Evolutionary conservation across 495 filamentous ascomycete species (phyloP).

Genomic region (Lasiosphaeria miniovina): DNA sequence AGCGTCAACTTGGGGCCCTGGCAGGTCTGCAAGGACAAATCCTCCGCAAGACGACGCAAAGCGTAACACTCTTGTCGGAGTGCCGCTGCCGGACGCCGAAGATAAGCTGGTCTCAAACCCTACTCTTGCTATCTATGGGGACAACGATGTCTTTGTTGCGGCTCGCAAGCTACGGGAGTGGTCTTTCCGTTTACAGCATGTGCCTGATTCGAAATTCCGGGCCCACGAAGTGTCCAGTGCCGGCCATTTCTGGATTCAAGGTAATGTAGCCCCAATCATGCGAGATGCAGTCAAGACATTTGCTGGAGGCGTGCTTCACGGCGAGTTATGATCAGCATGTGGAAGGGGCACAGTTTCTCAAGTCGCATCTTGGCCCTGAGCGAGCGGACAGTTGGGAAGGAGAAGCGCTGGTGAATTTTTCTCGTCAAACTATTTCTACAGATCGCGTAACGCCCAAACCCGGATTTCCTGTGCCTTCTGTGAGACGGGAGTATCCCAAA

Average conservation of each 20-base stretch:
- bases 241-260: conserved; percentile 82
- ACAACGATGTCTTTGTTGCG: conserved; percentile 73
- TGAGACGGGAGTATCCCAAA: conserved; percentile 3
- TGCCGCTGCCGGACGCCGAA: conserved; percentile 30
- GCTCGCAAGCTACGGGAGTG: conserved; percentile 65
- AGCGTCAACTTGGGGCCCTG: conserved; percentile 15
- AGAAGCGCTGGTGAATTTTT: too few relatives aligned
- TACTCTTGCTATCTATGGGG: conserved; percentile 75
- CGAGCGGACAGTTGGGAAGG: too few relatives aligned
- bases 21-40: conserved; percentile 6
- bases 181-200: conserved; percentile 55
- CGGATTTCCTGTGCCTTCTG: conserved; percentile 19
- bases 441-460: conserved; percentile 13
- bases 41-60: not conserved
- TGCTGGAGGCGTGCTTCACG: conserved; percentile 14
- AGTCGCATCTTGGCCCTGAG: too few relatives aligned
- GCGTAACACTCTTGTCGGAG: not conserved
- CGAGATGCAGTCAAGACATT: conserved; percentile 30
- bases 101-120: conserved; percentile 54
- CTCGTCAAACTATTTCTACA: conserved; percentile 5
- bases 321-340: not conserved
- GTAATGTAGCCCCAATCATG: conserved; percentile 56
- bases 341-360: not conserved
- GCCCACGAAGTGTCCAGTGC: conserved; percentile 62
- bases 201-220: conserved; percentile 42